A percentile compares a stretch with the other conserved stretches of the same genome.
phyloP scores from a whole-genome alignment of 768 basidiomycete species.

The Bullera alba region DNA sequence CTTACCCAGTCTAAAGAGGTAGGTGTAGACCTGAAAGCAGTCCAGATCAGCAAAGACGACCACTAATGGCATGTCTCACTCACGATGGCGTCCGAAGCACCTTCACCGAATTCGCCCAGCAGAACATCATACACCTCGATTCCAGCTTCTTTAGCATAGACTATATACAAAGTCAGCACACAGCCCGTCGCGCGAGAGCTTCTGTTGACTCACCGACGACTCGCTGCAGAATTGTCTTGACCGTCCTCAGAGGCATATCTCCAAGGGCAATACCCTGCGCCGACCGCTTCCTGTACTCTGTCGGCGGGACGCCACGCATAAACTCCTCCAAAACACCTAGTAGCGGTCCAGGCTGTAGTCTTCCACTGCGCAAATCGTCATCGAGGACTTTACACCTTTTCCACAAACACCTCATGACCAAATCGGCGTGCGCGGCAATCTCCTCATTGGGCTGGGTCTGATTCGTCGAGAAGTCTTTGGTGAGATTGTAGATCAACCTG shows the following conservation, averaged over 20 bases:
- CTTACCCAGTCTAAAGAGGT: constrained; percentile 32
- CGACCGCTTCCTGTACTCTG: constrained; percentile 89
- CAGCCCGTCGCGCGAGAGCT: not conserved
- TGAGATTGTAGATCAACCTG: constrained; percentile 68
- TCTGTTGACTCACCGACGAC: constrained; percentile 75
- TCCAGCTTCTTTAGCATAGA: constrained; percentile 25
- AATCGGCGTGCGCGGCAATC: constrained; percentile 80
- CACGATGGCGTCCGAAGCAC: constrained; percentile 27
- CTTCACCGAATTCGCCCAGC: constrained; percentile 79
- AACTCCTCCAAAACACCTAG: constrained; percentile 92
- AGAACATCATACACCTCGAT: constrained; percentile 78
- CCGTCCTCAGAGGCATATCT: constrained; percentile 94
- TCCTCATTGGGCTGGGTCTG: constrained; percentile 63
- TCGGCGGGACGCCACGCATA: constrained; percentile 83
- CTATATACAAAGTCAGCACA: constrained; percentile 49
- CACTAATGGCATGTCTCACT: not conserved
- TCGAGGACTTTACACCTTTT: constrained; percentile 92
- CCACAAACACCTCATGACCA: constrained; percentile 95
- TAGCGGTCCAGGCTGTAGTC: constrained; percentile 77
- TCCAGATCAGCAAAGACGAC: not conserved
- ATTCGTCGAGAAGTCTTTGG: constrained; percentile 47
- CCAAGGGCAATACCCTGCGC: constrained; percentile 87
- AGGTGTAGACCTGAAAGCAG: constrained; percentile 14
- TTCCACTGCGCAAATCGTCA: constrained; percentile 72
- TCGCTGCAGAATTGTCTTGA: constrained; percentile 97